Conservation (phyloP, 352 stramenopile genomes). For the Phytophthora sp. region DNA sequence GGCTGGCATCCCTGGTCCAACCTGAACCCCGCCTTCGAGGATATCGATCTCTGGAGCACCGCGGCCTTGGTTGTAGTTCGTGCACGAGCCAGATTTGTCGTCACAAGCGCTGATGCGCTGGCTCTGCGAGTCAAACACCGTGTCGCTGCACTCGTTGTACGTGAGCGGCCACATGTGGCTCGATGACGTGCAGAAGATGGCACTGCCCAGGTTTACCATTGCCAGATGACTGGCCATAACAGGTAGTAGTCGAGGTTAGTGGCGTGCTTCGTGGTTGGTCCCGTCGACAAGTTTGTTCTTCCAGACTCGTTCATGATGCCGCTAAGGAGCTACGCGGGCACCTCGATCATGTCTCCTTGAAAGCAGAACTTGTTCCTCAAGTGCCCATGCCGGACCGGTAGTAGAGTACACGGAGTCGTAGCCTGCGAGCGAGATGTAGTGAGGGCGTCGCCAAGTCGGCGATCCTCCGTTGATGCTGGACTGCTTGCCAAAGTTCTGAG, state of each 20-base stretch:
- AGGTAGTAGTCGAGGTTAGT: neutral
- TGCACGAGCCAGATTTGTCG: neutral
- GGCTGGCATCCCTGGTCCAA: neutral
- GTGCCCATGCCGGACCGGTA: slow-evolving; percentile 86
- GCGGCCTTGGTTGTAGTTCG: no score
- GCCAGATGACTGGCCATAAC: neutral
- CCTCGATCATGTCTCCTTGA: slow-evolving; percentile 91
- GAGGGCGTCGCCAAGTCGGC: neutral
- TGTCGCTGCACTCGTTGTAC: neutral
- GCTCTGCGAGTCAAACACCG: neutral
- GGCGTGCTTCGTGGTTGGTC: no score
- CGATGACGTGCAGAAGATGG: neutral
- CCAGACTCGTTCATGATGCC: neutral
- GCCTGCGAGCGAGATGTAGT: neutral
- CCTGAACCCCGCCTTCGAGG: neutral
- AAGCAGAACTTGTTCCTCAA: slow-evolving; percentile 96
- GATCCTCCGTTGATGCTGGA: no score
- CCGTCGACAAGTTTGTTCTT: neutral
- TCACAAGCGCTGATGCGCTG: neutral
- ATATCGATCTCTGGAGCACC: neutral
- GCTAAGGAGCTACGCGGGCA: slow-evolving; percentile 71
- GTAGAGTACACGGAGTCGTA: neutral
- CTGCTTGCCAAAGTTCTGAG: no score
- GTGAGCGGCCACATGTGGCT: neutral
- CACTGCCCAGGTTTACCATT: neutral